Conservation (phyloP, 495 filamentous ascomycete genomes). For the Evernia prunastri region DNA sequence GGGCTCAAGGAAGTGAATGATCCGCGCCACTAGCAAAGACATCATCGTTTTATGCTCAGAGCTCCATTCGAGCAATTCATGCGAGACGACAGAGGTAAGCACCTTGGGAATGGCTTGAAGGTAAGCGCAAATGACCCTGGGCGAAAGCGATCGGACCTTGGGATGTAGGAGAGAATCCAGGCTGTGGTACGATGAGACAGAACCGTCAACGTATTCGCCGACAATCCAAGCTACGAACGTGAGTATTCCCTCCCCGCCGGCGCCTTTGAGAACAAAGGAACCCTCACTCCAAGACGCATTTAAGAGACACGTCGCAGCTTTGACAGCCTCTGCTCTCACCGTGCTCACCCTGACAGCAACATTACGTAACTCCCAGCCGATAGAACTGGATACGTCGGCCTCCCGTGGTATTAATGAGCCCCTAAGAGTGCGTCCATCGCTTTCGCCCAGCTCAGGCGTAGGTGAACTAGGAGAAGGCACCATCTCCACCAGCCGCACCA, state of each 20-base stretch:
- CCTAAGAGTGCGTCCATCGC: background rate
- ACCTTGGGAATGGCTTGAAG: slow-evolving; percentile 86
- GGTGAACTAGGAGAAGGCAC: slow-evolving; percentile 39
- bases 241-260: slow-evolving; percentile 54
- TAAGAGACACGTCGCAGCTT: slow-evolving; percentile 73
- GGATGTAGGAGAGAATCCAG: slow-evolving; percentile 66
- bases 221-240: slow-evolving; percentile 72
- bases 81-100: slow-evolving; percentile 57
- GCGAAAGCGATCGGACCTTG: slow-evolving; percentile 52
- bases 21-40: slow-evolving; percentile 66
- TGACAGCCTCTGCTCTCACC: slow-evolving; percentile 66
- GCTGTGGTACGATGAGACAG: slow-evolving; percentile 58
- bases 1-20: slow-evolving; percentile 73
- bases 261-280: slow-evolving; percentile 29
- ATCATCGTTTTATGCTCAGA: slow-evolving; percentile 59
- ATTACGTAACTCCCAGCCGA: slow-evolving; percentile 80
- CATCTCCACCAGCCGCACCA: slow-evolving; percentile 72
- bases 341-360: slow-evolving; percentile 86
- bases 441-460: background rate
- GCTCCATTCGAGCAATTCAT: slow-evolving; percentile 53
- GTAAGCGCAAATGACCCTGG: slow-evolving; percentile 63
- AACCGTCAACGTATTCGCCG: slow-evolving; percentile 72
- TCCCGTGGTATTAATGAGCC: slow-evolving; percentile 1
- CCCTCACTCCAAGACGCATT: slow-evolving; percentile 43
- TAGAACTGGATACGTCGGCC: slow-evolving; percentile 51